These are phyloP conservation scores for Beverwykella pulmonaria DNA, from an alignment of 495 filamentous ascomycete species.

Conservation along the genomic window DNA sequence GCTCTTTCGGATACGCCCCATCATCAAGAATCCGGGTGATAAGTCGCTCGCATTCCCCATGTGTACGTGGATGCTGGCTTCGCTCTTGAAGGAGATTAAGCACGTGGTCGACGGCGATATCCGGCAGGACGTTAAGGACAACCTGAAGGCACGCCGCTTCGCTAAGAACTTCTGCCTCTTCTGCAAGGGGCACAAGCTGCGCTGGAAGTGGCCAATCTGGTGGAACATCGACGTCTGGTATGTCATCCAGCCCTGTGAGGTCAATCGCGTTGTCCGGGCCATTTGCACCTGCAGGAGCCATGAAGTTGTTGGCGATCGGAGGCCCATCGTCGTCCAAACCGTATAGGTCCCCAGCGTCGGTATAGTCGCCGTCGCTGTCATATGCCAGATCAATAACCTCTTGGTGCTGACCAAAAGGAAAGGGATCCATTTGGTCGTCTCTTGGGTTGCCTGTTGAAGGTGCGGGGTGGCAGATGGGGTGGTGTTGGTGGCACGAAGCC, in stretches of 20 bases:
- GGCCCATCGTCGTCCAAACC: not conserved
- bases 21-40: conserved; percentile 37
- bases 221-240: conserved; percentile 16
- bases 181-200: not conserved
- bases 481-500: not conserved
- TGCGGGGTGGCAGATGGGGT: not conserved
- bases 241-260: conserved; percentile 11
- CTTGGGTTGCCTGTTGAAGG: not conserved
- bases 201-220: conserved; percentile 9
- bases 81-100: conserved; percentile 32
- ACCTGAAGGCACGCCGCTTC: conserved; percentile 40
- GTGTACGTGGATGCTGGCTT: conserved; percentile 14
- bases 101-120: conserved; percentile 44
- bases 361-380: not conserved
- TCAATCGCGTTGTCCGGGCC: conserved; percentile 11
- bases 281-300: not conserved
- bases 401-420: not conserved
- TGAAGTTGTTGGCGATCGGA: conserved; percentile 2
- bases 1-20: conserved; percentile 42
- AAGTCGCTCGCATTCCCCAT: conserved; percentile 24
- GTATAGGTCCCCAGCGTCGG: not conserved
- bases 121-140: conserved; percentile 45
- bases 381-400: conserved; percentile 15
- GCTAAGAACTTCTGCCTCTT: conserved; percentile 11
- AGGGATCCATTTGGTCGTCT: not conserved